A percentile compares a stretch with the other conserved stretches of the same genome.
Conservation (phyloP, 78 protist genomes). For the Parvularia atlantis region DNA sequence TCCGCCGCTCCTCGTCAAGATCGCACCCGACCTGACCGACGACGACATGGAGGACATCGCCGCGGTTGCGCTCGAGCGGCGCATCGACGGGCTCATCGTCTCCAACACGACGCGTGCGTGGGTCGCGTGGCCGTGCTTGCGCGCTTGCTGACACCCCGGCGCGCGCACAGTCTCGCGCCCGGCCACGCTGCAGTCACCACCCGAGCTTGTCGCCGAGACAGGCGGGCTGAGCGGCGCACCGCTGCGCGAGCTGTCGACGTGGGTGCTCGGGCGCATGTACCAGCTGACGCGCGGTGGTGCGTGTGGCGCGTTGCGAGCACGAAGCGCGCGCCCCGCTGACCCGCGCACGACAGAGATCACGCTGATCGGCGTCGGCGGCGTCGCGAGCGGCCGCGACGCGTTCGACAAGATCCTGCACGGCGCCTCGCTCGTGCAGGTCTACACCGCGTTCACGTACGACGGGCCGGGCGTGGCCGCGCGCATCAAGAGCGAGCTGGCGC, state of each 20-base stretch:
- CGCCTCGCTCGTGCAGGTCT: slow-evolving; percentile 64
- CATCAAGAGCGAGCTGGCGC: slow-evolving; percentile 11
- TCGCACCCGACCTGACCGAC: slow-evolving; percentile 67
- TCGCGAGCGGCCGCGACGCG: slow-evolving; percentile 40
- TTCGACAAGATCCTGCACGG: slow-evolving; percentile 61
- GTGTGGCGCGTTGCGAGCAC: too few relatives aligned
- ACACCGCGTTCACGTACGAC: slow-evolving; percentile 30
- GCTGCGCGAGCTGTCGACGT: slow-evolving; percentile 28
- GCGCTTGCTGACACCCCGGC: too few relatives aligned
- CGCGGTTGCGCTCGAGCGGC: slow-evolving; percentile 5
- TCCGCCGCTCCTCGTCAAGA: slow-evolving; percentile 67
- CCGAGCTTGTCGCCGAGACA: neutral
- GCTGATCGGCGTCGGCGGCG: slow-evolving; percentile 64
- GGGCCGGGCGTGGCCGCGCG: slow-evolving; percentile 26
- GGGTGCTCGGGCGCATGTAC: slow-evolving; percentile 38
- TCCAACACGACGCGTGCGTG: slow-evolving; percentile 61
- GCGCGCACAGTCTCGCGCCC: too few relatives aligned
- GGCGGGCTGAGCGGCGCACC: slow-evolving; percentile 19
- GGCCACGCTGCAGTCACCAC: neutral
- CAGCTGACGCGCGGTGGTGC: slow-evolving; percentile 40
- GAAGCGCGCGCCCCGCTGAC: too few relatives aligned
- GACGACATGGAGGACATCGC: slow-evolving; percentile 38
- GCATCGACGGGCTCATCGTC: slow-evolving; percentile 61
- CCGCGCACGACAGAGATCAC: slow-evolving; percentile 18
- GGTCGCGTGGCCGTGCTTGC: too few relatives aligned